Conservation (phyloP, 2,329 filamentous ascomycete genomes). For the Drechslerella dactyloides region DNA sequence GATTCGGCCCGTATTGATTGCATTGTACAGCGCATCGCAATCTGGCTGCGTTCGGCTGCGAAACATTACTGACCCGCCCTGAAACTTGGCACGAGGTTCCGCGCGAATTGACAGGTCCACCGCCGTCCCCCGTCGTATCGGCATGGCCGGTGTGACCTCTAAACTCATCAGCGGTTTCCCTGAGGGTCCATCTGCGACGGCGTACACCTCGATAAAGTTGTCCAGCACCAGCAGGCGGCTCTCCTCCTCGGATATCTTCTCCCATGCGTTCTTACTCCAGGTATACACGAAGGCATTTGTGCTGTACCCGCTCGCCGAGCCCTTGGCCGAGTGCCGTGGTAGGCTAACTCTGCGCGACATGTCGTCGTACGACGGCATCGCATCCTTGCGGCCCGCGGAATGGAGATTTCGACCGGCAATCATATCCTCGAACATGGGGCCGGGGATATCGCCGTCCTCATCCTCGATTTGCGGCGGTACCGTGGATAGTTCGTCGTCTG, state of each 20-base stretch:
- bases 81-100: conserved; percentile 75
- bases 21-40: conserved; percentile 79
- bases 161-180: conserved; percentile 68
- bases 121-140: conserved; percentile 85
- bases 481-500: conserved; percentile 45
- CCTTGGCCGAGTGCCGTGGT: conserved; percentile 49
- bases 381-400: conserved; percentile 49
- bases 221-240: conserved; percentile 29
- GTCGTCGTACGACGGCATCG: conserved; percentile 36
- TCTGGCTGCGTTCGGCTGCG: conserved; percentile 77
- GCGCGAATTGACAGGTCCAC: conserved; percentile 94
- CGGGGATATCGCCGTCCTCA: conserved; percentile 58
- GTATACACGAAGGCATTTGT: conserved; percentile 38
- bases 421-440: conserved; percentile 68
- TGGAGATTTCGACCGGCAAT: conserved; percentile 60
- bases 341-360: conserved; percentile 28
- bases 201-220: conserved; percentile 48
- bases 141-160: conserved; percentile 88
- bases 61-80: conserved; percentile 74
- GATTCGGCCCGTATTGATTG: conserved; percentile 86
- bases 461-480: conserved; percentile 66
- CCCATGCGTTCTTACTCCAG: conserved; percentile 47
- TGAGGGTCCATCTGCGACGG: conserved; percentile 50
- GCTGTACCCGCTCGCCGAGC: conserved; percentile 32
- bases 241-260: conserved; percentile 45